A percentile compares a stretch with the other conserved stretches of the same genome.
phyloP scores from a whole-genome alignment of 192 early-diverging fungal species.

The Coemansia erecta region DNA sequence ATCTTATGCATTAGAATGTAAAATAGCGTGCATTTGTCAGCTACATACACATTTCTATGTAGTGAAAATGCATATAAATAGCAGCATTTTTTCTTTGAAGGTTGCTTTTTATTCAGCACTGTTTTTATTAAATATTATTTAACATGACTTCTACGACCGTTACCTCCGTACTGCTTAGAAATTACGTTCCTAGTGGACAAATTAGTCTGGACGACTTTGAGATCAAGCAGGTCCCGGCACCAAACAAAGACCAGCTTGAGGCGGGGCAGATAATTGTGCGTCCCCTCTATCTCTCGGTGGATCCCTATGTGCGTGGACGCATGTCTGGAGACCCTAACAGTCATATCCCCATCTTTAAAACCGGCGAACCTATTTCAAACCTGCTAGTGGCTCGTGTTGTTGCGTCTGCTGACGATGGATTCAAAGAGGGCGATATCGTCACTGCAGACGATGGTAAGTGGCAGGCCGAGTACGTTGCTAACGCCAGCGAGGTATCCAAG shows the following conservation, averaged over 20 bases:
- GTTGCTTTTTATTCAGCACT: too few species aligned
- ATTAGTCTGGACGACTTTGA: neutral
- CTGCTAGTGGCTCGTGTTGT: slow-evolving; percentile 61
- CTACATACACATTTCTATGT: too few species aligned
- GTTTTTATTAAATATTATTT: neutral
- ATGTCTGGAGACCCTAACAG: slow-evolving; percentile 59
- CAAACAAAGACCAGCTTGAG: slow-evolving; percentile 16
- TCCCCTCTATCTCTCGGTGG: slow-evolving; percentile 65
- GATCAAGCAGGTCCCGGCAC: neutral
- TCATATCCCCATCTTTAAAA: slow-evolving; percentile 57
- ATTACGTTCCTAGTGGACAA: slow-evolving; percentile 13
- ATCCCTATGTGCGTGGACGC: slow-evolving; percentile 73
- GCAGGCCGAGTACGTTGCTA: slow-evolving; percentile 50
- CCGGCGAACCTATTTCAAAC: slow-evolving; percentile 59
- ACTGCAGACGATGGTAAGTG: slow-evolving; percentile 71
- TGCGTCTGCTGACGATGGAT: slow-evolving; percentile 57
- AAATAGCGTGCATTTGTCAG: too few species aligned
- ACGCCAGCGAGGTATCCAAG: slow-evolving; percentile 54
- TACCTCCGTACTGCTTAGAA: slow-evolving; percentile 20
- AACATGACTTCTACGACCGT: slow-evolving; percentile 11
- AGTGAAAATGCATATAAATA: too few species aligned
- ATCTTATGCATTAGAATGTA: too few species aligned
- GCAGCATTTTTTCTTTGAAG: too few species aligned
- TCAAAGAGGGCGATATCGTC: slow-evolving; percentile 71
- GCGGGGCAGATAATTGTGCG: slow-evolving; percentile 48